A percentile compares a stretch with the other conserved stretches of the same genome.
Conservation (phyloP, 169 alveolate species). For the Eimeria tenella region DNA sequence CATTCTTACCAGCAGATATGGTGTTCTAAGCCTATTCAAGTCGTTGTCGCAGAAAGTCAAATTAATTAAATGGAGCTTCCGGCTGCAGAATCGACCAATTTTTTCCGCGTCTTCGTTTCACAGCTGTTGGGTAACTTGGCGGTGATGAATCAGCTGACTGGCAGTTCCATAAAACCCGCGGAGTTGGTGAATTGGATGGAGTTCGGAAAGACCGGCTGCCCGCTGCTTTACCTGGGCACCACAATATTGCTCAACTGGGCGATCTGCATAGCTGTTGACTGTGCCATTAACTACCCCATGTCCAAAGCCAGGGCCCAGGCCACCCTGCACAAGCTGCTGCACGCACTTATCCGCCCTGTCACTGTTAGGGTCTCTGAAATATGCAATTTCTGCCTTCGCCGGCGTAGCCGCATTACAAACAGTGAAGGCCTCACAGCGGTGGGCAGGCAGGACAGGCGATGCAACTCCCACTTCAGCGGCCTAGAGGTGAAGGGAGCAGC, state of each 20-base stretch:
- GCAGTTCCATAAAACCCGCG: slow-evolving; percentile 16
- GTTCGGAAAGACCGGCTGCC: slow-evolving; percentile 46
- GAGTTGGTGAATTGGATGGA: slow-evolving; percentile 71
- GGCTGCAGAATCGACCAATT: too few species aligned
- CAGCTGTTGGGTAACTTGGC: slow-evolving; percentile 45
- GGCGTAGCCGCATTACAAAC: not conserved
- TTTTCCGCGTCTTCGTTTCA: not conserved
- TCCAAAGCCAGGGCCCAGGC: slow-evolving; percentile 54
- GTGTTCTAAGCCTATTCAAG: too few species aligned
- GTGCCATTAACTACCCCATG: slow-evolving; percentile 53
- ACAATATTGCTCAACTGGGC: slow-evolving; percentile 62
- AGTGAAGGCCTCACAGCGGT: not conserved
- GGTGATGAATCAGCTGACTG: slow-evolving; percentile 48
- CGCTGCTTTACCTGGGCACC: slow-evolving; percentile 32
- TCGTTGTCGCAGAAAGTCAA: too few species aligned
- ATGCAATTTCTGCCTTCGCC: not conserved
- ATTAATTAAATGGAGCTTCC: too few species aligned
- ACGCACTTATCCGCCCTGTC: not conserved
- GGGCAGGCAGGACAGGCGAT: too few species aligned
- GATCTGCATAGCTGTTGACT: slow-evolving; percentile 36
- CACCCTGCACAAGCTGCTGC: not conserved
- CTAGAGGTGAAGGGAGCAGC: not conserved
- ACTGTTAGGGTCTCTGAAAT: too few species aligned
- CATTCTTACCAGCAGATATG: too few species aligned
- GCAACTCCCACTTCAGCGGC: not conserved